Conservation (phyloP, 257 asterid genomes). For the Salvia splendens region DNA sequence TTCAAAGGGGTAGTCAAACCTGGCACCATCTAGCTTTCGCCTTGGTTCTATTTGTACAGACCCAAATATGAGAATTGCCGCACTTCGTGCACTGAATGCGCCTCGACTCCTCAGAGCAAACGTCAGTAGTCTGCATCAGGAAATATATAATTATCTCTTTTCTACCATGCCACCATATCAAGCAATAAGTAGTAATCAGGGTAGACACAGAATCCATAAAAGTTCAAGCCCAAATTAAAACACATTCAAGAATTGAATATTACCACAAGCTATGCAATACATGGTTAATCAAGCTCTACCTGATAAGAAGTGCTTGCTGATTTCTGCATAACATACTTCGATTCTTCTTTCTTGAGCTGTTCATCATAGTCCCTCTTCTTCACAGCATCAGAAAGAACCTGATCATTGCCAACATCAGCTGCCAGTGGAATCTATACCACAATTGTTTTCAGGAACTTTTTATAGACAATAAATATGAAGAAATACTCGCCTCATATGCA, state of each 20-base stretch:
- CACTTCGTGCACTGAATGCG: slow-evolving; percentile 98
- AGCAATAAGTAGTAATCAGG: slow-evolving; percentile 6
- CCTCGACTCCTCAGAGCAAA: slow-evolving; percentile 88
- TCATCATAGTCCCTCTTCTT: slow-evolving; percentile 97
- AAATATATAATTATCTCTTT: slow-evolving; percentile 21
- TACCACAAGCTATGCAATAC: background rate
- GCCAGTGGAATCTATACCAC: slow-evolving; percentile 24
- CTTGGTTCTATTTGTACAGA: slow-evolving; percentile 86
- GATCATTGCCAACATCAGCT: slow-evolving; percentile 39
- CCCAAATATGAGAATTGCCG: slow-evolving; percentile 92
- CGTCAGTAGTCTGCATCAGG: slow-evolving; percentile 70
- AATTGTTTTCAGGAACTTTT: slow-evolving; percentile 27
- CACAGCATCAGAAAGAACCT: slow-evolving; percentile 93
- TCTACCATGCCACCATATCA: slow-evolving; percentile 1
- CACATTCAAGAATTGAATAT: background rate
- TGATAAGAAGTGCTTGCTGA: slow-evolving; percentile 80
- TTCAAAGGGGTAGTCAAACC: slow-evolving; percentile 48
- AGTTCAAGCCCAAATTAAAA: slow-evolving; percentile 1
- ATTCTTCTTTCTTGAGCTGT: slow-evolving; percentile 84
- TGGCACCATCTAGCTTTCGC: slow-evolving; percentile 99
- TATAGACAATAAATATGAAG: slow-evolving; percentile 12
- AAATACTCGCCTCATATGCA: slow-evolving; percentile 79
- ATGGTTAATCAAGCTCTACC: slow-evolving; percentile 43
- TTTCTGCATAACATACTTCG: slow-evolving; percentile 71
- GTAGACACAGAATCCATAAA: slow-evolving; percentile 8